A percentile compares a stretch with the other conserved stretches of the same genome.
Evolutionary conservation across 441 rosid genomes (phyloP).

Genomic region (Aleurites moluccanus): DNA sequence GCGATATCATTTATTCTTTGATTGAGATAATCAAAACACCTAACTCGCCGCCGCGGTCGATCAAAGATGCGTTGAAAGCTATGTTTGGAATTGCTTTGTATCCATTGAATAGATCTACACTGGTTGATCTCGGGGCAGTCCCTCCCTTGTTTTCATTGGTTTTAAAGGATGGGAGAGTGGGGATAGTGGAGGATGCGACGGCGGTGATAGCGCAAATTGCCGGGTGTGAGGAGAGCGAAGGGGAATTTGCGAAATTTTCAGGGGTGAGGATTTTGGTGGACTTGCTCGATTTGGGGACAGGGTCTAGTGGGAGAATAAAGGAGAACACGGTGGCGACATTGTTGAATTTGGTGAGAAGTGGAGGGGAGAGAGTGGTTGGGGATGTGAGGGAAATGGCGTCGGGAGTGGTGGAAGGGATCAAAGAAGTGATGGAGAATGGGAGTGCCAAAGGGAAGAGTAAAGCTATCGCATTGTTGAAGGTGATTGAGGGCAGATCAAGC

Average conservation of each 20-base stretch:
- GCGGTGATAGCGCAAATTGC: conserved; percentile 91
- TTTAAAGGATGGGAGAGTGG: conserved; percentile 67
- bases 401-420: conserved; percentile 56
- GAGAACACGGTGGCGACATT: conserved; percentile 77
- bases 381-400: conserved; percentile 48
- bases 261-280: conserved; percentile 65
- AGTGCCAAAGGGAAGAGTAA: conserved; percentile 64
- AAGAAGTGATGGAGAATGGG: conserved; percentile 56
- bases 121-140: conserved; percentile 65
- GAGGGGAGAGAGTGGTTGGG: conserved; percentile 45
- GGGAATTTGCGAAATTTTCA: conserved; percentile 51
- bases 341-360: conserved; percentile 63
- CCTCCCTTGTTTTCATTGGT: conserved; percentile 60
- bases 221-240: conserved; percentile 83
- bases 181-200: conserved; percentile 86
- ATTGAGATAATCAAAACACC: conserved; percentile 51
- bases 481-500: conserved; percentile 31
- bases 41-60: conserved; percentile 61
- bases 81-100: conserved; percentile 67
- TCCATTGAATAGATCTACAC: conserved; percentile 57
- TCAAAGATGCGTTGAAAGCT: conserved; percentile 82
- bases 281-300: conserved; percentile 70
- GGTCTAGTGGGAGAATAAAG: conserved; percentile 56
- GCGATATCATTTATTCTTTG: conserved; percentile 74
- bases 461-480: conserved; percentile 54